These are phyloP conservation scores for Colletotrichum sp. DNA, from an alignment of 2,329 filamentous ascomycete genomes.

Conservation along the genomic window DNA sequence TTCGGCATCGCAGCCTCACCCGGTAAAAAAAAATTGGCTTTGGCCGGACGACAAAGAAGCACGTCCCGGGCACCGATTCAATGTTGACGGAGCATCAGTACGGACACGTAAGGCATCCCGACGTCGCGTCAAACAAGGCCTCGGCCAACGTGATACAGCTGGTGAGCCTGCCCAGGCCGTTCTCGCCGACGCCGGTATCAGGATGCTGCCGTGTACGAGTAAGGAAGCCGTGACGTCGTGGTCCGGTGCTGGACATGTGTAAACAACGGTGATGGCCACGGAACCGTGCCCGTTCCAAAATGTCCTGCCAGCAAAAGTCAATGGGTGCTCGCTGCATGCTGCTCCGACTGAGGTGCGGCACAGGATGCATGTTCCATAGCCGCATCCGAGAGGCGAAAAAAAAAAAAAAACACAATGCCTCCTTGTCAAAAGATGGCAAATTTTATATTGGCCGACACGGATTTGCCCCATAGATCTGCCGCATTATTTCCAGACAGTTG, in stretches of 20 bases:
- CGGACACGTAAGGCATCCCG: not conserved
- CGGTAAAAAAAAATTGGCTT: not conserved
- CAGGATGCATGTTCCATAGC: not conserved
- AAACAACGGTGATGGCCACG: not conserved
- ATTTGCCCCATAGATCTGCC: slow-evolving; percentile 14
- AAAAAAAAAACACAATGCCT: not conserved
- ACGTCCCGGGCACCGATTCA: not conserved
- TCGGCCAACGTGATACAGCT: not conserved
- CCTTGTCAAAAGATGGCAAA: slow-evolving; percentile 15
- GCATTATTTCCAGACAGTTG: slow-evolving; percentile 11
- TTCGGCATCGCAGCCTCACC: slow-evolving; percentile 1
- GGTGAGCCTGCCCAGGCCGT: not conserved
- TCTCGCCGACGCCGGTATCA: slow-evolving; percentile 1
- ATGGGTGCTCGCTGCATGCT: not conserved
- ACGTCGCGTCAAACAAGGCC: not conserved
- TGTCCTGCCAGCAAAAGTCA: not conserved
- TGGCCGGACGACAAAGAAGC: not conserved
- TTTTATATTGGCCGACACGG: slow-evolving; percentile 9
- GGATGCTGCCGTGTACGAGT: slow-evolving; percentile 12
- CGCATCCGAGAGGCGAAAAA: not conserved
- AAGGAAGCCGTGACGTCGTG: slow-evolving; percentile 8
- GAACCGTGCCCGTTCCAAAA: slow-evolving; percentile 3
- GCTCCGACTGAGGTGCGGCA: not conserved
- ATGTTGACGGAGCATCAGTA: not conserved
- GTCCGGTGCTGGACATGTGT: not conserved